Base-by-base conservation (phyloP, 441 rosid species). In the Pelargonium myrrhifolium region DNA sequence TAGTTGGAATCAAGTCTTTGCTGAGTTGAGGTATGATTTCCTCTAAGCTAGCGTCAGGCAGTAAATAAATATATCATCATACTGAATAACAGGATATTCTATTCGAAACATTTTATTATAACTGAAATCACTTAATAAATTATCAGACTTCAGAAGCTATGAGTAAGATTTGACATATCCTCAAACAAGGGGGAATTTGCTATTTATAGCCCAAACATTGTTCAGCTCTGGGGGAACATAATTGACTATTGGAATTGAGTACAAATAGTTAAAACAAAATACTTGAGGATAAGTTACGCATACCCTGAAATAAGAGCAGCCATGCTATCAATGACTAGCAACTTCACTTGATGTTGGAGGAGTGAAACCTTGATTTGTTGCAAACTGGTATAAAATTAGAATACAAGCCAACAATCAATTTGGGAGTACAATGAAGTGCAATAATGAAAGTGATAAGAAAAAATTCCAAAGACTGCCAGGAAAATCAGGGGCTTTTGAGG, bases 321-420 rank as follows among this genome's bases (percentile, higher is more conserved):
- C 93, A 90, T 89, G 85, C 98, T 86, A 76, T 93, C 97, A 70
- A 93, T 82, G 55, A 93, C 85, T 22, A 90, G 81, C 80, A 93
- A 77, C 86, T 86, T 87, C 78, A 90, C 94, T 75, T 82, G 83
- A 79, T 79, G 81, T 79, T 82, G 85, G 76, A 87, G 84, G 65
- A 92, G 78, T 65, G 86, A 89, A 61, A 81, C 79, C 84, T 93
- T 87, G 64, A 93, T 89, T 81, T 89, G 85, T 74, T 87, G 86
- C 80, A 89, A 82, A 78, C 97, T 93, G 86, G 45, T 51, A 9
- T 71, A 17, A 67, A 10, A 51, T 21, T 37, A 65, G 22, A 65
- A 28, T 22, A 66, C 51, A 71, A 39, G 68, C 53, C 20, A 17
- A 65, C 0, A 18, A 55, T 56, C 8, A 71, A 60, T 64, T 51